A percentile compares a stretch with the other conserved stretches of the same genome.
Conservation (phyloP, 768 basidiomycete species). For the Calocybe cyanea region DNA sequence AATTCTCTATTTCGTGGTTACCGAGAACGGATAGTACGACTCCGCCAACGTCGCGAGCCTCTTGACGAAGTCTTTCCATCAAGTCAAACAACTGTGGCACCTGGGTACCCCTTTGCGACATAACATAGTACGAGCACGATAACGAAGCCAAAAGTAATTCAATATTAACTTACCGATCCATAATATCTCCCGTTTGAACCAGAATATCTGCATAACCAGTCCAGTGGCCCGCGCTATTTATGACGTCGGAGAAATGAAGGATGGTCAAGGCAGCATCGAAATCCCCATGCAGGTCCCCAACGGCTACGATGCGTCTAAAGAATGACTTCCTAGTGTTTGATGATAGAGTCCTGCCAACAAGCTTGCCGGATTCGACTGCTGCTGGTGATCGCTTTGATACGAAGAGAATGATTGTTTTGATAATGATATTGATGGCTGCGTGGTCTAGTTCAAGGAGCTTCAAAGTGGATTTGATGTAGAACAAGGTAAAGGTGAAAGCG, state of each 20-base stretch:
- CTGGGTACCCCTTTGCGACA: conserved; percentile 70
- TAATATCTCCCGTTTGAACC: conserved; percentile 95
- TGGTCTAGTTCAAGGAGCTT: conserved; percentile 18
- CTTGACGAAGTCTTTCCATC: conserved; percentile 79
- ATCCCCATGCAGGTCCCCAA: conserved; percentile 93
- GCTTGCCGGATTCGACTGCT: conserved; percentile 6
- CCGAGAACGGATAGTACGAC: conserved; percentile 76
- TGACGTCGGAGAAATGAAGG: conserved; percentile 74
- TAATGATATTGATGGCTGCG: conserved; percentile 5
- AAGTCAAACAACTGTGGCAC: conserved; percentile 80
- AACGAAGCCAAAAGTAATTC: too few species aligned
- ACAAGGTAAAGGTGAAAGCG: conserved; percentile 9
- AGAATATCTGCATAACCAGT: conserved; percentile 78
- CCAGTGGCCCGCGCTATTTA: conserved; percentile 75
- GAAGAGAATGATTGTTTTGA: conserved; percentile 7
- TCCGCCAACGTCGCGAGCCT: conserved; percentile 70
- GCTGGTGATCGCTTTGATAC: conserved; percentile 14
- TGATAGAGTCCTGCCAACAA: background rate
- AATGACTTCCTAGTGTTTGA: conserved; percentile 24
- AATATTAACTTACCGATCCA: conserved; percentile 86
- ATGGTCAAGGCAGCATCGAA: conserved; percentile 74
- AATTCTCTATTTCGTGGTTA: conserved; percentile 97
- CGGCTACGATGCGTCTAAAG: conserved; percentile 69
- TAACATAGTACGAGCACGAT: background rate
- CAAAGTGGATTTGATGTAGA: conserved; percentile 18